Percentiles rank a stretch among this genome's conserved stretches.
phyloP scores from a whole-genome alignment of 2,329 filamentous ascomycete species.

The Calonectria ilicicola region DNA sequence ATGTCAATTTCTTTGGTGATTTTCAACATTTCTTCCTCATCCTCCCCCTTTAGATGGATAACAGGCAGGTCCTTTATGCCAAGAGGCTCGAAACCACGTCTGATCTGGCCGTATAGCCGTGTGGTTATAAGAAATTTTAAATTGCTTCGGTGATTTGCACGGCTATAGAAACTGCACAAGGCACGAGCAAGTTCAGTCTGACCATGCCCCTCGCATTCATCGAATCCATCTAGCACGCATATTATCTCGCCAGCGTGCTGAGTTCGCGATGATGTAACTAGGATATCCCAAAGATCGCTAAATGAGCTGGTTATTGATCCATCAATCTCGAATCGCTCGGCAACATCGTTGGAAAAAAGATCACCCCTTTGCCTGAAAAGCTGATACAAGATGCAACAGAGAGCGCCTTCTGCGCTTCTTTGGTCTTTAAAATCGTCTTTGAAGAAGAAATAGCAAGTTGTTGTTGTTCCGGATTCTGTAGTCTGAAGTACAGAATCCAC shows the following conservation, averaged over 20 bases:
- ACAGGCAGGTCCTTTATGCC: too few relatives aligned
- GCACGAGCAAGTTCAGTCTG: slow-evolving; percentile 34
- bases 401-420: slow-evolving; percentile 41
- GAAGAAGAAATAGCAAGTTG: slow-evolving; percentile 58
- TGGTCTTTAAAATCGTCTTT: slow-evolving; percentile 55
- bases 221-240: slow-evolving; percentile 55
- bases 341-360: slow-evolving; percentile 38
- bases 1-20: too few relatives aligned
- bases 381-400: slow-evolving; percentile 52
- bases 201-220: slow-evolving; percentile 49
- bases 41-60: too few relatives aligned
- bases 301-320: slow-evolving; percentile 39
- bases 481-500: slow-evolving; percentile 45
- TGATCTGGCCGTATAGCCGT: too few relatives aligned
- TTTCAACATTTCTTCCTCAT: too few relatives aligned
- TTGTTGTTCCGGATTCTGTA: slow-evolving; percentile 20
- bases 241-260: slow-evolving; percentile 39
- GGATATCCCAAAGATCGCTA: slow-evolving; percentile 46
- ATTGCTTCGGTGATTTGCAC: too few relatives aligned
- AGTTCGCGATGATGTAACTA: slow-evolving; percentile 33
- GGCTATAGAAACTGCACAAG: slow-evolving; percentile 42
- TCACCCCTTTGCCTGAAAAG: slow-evolving; percentile 43
- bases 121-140: too few relatives aligned
- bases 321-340: slow-evolving; percentile 33
- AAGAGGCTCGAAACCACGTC: too few relatives aligned